phyloP scores from a whole-genome alignment of 768 basidiomycete genomes.

The Tylopilus cervinicoccineus region DNA sequence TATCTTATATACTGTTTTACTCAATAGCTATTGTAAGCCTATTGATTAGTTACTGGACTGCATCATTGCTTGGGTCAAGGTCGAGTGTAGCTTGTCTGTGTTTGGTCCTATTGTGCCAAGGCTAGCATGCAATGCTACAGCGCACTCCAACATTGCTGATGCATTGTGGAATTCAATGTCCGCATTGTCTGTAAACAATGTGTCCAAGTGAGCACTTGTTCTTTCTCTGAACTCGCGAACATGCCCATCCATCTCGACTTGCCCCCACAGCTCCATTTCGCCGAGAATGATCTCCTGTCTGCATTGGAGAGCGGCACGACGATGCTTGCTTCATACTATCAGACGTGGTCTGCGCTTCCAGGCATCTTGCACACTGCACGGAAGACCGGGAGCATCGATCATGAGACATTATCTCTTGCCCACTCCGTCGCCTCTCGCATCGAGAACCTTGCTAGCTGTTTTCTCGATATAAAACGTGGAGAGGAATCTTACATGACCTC shows the following conservation, averaged over 20 bases:
- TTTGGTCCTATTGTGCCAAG: too few relatives aligned
- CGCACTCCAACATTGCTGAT: too few relatives aligned
- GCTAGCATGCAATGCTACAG: too few relatives aligned
- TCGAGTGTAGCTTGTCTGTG: too few relatives aligned
- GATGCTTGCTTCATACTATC: not conserved
- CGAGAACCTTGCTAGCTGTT: constrained; percentile 1
- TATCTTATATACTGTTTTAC: too few relatives aligned
- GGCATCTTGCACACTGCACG: not conserved
- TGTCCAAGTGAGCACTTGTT: too few relatives aligned
- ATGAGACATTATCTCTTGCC: not conserved
- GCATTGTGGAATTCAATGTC: constrained; percentile 15
- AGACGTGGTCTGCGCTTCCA: not conserved
- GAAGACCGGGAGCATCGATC: not conserved
- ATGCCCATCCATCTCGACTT: constrained; percentile 7
- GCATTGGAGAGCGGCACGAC: not conserved
- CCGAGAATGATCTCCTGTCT: not conserved
- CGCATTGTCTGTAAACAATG: constrained; percentile 18
- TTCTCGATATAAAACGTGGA: not conserved
- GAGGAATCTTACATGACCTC: not conserved
- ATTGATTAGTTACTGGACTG: too few relatives aligned
- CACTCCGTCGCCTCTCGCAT: constrained; percentile 4
- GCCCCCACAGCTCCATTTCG: not conserved
- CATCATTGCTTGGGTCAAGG: too few relatives aligned
- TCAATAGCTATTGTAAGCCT: too few relatives aligned
- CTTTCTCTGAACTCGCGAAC: not conserved